phyloP scores from a whole-genome alignment of 768 basidiomycete genomes.

The Boletus barrowsii region DNA sequence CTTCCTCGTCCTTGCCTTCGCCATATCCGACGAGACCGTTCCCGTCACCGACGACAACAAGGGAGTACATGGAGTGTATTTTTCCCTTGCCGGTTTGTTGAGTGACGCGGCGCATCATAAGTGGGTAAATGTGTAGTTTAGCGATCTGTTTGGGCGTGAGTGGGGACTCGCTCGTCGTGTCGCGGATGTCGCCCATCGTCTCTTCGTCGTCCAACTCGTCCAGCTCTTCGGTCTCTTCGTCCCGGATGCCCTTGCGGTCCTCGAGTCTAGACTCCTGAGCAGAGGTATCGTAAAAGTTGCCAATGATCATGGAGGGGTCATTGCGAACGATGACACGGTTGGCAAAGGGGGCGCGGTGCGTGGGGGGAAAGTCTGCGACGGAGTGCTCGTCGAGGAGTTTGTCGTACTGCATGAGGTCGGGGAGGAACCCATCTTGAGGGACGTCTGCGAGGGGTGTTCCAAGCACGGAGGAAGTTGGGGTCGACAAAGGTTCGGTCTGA shows the following conservation, averaged over 20 bases:
- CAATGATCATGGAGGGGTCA: conserved; percentile 64
- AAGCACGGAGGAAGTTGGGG: conserved; percentile 2
- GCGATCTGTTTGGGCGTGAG: conserved; percentile 23
- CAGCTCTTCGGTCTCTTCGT: conserved; percentile 14
- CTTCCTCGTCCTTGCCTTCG: conserved; percentile 70
- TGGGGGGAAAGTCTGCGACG: conserved; percentile 50
- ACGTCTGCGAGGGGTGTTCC: conserved; percentile 19
- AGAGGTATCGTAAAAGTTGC: conserved; percentile 24
- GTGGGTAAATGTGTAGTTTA: conserved; percentile 38
- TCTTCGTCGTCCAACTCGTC: conserved; percentile 23
- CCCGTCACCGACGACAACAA: conserved; percentile 79
- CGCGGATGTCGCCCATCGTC: conserved; percentile 8
- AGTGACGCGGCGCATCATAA: conserved; percentile 57
- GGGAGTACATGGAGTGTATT: conserved; percentile 56
- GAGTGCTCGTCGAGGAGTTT: conserved; percentile 61
- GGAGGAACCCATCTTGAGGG: conserved; percentile 36
- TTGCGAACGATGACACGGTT: conserved; percentile 69
- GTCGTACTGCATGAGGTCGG: conserved; percentile 63
- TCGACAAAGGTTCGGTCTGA: conserved; percentile 2
- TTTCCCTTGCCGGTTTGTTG: conserved; percentile 97
- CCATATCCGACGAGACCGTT: conserved; percentile 82
- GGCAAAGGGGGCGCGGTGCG: conserved; percentile 48
- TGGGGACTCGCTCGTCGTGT: conserved; percentile 16
- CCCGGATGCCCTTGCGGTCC: conserved; percentile 6
- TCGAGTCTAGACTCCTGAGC: conserved; percentile 2